Evolutionary conservation across 306 rosid species (phyloP).

Genomic region (Glycine tomentella): DNA sequence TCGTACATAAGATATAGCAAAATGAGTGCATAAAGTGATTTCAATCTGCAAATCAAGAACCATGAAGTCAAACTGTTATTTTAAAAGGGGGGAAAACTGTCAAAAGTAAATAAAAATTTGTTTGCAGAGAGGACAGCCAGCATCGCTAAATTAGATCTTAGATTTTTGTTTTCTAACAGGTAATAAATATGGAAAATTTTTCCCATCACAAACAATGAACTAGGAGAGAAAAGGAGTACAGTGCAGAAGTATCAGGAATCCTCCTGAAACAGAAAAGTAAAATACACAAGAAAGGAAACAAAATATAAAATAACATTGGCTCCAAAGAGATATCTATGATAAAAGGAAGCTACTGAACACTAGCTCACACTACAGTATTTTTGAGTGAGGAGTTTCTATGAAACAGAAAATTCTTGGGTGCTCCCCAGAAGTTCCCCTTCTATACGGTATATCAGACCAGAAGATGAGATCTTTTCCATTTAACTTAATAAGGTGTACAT

Average conservation of each 20-base stretch:
- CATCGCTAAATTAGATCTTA: not conserved
- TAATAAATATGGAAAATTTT: not conserved
- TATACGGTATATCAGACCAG: too few species aligned
- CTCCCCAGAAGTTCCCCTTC: too few species aligned
- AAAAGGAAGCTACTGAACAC: too few species aligned
- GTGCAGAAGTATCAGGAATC: not conserved
- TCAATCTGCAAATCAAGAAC: slow-evolving; percentile 35
- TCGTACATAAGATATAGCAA: slow-evolving; percentile 12
- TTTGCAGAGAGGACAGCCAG: not conserved
- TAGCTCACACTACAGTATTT: too few species aligned
- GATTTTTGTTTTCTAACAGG: not conserved
- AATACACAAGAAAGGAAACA: not conserved
- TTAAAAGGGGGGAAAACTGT: not conserved
- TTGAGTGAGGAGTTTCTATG: too few species aligned
- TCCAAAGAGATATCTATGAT: not conserved
- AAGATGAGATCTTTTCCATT: too few species aligned
- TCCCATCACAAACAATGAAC: not conserved
- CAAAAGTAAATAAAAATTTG: not conserved
- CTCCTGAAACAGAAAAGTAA: not conserved
- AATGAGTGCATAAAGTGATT: slow-evolving; percentile 1
- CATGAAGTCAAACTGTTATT: slow-evolving; percentile 26
- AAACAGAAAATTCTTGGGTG: too few species aligned
- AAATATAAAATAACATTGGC: not conserved
- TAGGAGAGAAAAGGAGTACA: not conserved
- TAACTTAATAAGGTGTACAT: too few species aligned